Percentiles rank a stretch among this genome's conserved stretches.
phyloP scores from a whole-genome alignment of 169 alveolate species.

The Eimeria acervulina region DNA sequence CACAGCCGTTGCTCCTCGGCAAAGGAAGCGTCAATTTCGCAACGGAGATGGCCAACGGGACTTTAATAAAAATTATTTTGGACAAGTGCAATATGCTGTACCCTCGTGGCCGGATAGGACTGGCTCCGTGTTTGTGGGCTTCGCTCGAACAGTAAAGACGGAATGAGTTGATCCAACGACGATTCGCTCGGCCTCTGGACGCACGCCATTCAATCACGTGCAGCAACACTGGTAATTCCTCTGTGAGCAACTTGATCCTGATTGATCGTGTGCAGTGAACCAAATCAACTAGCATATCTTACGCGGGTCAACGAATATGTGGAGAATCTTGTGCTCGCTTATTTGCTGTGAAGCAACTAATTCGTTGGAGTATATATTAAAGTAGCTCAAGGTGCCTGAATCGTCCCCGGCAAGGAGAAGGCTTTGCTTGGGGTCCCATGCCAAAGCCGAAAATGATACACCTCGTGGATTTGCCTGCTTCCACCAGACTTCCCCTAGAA shows the following conservation, averaged over 20 bases:
- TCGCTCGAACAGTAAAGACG: slow-evolving; percentile 27
- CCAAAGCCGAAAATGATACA: slow-evolving; percentile 69
- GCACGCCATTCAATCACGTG: neutral
- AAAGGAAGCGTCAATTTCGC: neutral
- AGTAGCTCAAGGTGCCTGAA: slow-evolving; percentile 75
- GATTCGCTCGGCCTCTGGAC: slow-evolving; percentile 54
- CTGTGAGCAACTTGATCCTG: neutral
- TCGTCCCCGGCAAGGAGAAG: slow-evolving; percentile 83
- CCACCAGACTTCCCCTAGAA: slow-evolving; percentile 79
- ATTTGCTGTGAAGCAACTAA: slow-evolving; percentile 73
- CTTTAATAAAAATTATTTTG: too few relatives aligned
- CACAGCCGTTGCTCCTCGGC: neutral
- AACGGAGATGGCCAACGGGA: neutral
- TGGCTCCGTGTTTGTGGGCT: neutral
- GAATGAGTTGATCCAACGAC: slow-evolving; percentile 58
- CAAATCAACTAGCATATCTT: neutral
- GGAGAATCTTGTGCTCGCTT: slow-evolving; percentile 47
- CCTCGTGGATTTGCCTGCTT: slow-evolving; percentile 79
- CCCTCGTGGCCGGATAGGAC: slow-evolving; percentile 44
- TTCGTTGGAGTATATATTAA: slow-evolving; percentile 76
- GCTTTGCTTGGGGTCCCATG: slow-evolving; percentile 74
- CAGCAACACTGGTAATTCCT: neutral
- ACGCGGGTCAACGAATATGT: slow-evolving; percentile 63
- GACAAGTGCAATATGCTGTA: too few relatives aligned
- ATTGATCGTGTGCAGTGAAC: neutral